A percentile compares a stretch with the other conserved stretches of the same genome.
These are phyloP conservation scores for Agastache rugosa DNA, from an alignment of 257 asterid genomes.

Conservation along the genomic window DNA sequence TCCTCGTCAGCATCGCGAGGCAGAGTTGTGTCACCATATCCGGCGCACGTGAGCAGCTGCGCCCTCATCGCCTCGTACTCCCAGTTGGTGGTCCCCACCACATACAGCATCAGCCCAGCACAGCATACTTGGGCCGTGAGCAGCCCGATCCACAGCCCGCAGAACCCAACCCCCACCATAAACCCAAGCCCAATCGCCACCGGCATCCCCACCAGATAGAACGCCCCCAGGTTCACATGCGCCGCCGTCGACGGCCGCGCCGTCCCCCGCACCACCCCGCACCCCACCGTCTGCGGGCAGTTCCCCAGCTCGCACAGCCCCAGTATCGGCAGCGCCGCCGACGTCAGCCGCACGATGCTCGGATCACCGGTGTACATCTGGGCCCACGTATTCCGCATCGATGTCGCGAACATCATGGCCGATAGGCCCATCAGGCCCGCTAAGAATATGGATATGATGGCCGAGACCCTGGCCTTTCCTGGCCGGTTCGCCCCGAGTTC, in stretches of 20 bases:
- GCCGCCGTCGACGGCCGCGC: slow-evolving; percentile 84
- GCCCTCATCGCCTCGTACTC: slow-evolving; percentile 70
- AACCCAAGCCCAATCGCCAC: slow-evolving; percentile 77
- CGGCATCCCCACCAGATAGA: slow-evolving; percentile 84
- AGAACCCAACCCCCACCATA: slow-evolving; percentile 55
- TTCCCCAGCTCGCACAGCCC: slow-evolving; percentile 90
- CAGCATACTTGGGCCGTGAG: slow-evolving; percentile 79
- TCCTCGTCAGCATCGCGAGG: slow-evolving; percentile 40
- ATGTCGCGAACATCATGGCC: slow-evolving; percentile 60
- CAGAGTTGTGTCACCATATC: slow-evolving; percentile 41
- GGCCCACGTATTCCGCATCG: slow-evolving; percentile 60
- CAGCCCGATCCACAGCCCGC: slow-evolving; percentile 88
- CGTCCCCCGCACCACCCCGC: slow-evolving; percentile 85
- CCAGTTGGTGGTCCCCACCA: slow-evolving; percentile 82
- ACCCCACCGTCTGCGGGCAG: slow-evolving; percentile 89
- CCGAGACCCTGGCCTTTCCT: slow-evolving; percentile 60
- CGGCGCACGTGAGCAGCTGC: slow-evolving; percentile 70
- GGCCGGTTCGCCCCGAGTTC: slow-evolving; percentile 82
- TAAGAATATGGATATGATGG: slow-evolving; percentile 45
- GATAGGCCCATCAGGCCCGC: slow-evolving; percentile 68
- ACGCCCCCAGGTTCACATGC: slow-evolving; percentile 81
- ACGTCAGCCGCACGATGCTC: slow-evolving; percentile 58
- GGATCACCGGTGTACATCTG: slow-evolving; percentile 62
- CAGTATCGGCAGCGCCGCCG: slow-evolving; percentile 71
- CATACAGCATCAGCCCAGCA: slow-evolving; percentile 81